These are phyloP conservation scores for Fusarium irregulare DNA, from an alignment of 2,329 filamentous ascomycete genomes.

Conservation along the genomic window DNA sequence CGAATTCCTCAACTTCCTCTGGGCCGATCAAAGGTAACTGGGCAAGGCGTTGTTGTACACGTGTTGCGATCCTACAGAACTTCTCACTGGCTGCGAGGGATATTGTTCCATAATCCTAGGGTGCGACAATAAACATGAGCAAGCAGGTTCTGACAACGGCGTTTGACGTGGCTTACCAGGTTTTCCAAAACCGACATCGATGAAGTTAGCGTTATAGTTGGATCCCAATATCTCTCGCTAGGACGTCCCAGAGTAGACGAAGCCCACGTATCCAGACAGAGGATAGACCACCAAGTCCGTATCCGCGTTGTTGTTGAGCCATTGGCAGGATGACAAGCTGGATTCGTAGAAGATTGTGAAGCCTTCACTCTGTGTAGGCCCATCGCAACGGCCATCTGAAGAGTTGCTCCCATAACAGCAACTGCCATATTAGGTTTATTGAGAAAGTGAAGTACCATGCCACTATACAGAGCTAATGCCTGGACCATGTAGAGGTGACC, in stretches of 20 bases:
- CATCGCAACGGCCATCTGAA: constrained; percentile 77
- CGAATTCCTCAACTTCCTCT: constrained; percentile 58
- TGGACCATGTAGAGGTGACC: constrained; percentile 73
- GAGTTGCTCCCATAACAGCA: constrained; percentile 75
- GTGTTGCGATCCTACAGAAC: constrained; percentile 82
- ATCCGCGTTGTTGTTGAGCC: background rate
- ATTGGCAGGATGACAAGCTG: constrained; percentile 58
- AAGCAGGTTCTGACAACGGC: background rate
- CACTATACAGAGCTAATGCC: constrained; percentile 75
- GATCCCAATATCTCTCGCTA: constrained; percentile 74
- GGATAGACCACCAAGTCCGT: constrained; percentile 80
- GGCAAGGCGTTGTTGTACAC: constrained; percentile 80
- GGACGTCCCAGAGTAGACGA: constrained; percentile 77
- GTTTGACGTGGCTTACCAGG: background rate
- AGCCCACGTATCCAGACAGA: constrained; percentile 80
- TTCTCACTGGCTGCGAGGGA: constrained; percentile 76
- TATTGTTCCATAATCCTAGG: constrained; percentile 59
- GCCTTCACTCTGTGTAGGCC: constrained; percentile 72
- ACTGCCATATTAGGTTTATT: constrained; percentile 81
- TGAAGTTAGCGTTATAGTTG: constrained; percentile 70
- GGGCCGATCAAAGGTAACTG: constrained; percentile 74
- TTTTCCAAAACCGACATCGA: background rate
- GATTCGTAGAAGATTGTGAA: background rate
- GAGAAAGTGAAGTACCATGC: constrained; percentile 82
- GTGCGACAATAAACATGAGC: background rate